These are phyloP conservation scores for Cyclostephanos tholiformis DNA, from an alignment of 108 stramenopile species.

Conservation along the genomic window DNA sequence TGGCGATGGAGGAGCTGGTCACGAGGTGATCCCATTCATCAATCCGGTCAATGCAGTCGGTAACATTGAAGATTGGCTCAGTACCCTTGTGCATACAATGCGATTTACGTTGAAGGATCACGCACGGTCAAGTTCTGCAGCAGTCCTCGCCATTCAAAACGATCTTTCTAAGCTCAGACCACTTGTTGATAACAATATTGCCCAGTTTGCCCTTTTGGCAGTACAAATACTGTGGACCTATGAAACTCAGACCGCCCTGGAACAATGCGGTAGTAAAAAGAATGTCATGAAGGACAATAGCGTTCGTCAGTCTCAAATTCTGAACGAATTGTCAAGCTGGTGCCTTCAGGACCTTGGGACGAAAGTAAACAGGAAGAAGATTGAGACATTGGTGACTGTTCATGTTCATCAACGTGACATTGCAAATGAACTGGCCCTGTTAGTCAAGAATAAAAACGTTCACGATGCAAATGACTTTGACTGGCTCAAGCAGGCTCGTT, in stretches of 20 bases:
- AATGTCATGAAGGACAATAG: constrained; percentile 86
- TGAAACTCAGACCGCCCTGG: constrained; percentile 83
- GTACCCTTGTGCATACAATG: constrained; percentile 77
- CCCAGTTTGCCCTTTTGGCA: constrained; percentile 90
- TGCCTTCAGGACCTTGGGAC: constrained; percentile 88
- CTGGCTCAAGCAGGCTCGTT: constrained; percentile 92
- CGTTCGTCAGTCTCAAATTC: constrained; percentile 67
- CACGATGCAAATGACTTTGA: constrained; percentile 90
- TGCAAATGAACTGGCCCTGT: constrained; percentile 69
- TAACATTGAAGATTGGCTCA: constrained; percentile 94
- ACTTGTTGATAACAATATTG: constrained; percentile 80
- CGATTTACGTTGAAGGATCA: constrained; percentile 83
- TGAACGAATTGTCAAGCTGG: constrained; percentile 84
- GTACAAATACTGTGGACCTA: constrained; percentile 88
- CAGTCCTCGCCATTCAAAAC: constrained; percentile 55
- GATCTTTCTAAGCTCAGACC: constrained; percentile 75
- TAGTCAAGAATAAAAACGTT: constrained; percentile 71
- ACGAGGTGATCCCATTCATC: constrained; percentile 75
- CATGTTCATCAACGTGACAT: constrained; percentile 93
- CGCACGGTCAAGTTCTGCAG: constrained; percentile 65
- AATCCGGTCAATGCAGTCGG: constrained; percentile 78
- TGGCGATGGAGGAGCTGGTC: constrained; percentile 70
- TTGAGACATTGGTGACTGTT: constrained; percentile 91
- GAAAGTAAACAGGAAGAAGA: constrained; percentile 86
- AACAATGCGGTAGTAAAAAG: constrained; percentile 80